These are phyloP conservation scores for Phylloporus rhodoxanthus DNA, from an alignment of 768 basidiomycete species.

Conservation along the genomic window DNA sequence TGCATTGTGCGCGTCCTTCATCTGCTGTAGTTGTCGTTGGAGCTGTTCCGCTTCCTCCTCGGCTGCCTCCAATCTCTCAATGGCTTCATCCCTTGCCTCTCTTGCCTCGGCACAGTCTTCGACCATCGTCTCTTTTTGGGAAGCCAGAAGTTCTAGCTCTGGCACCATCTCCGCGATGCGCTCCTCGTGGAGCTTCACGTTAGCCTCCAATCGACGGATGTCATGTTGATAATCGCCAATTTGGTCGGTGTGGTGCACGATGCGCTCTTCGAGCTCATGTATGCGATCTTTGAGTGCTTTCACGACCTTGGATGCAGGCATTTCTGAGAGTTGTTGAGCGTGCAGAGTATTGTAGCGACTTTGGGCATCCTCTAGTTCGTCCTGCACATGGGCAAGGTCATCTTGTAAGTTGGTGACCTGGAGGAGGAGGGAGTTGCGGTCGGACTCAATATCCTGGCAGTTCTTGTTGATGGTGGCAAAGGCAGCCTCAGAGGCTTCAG, in stretches of 20 bases:
- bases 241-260: slow-evolving; percentile 63
- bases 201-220: slow-evolving; percentile 69
- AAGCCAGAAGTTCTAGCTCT: slow-evolving; percentile 60
- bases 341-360: slow-evolving; percentile 57
- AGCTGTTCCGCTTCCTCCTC: slow-evolving; percentile 57
- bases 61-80: slow-evolving; percentile 48
- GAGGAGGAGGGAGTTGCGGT: slow-evolving; percentile 60
- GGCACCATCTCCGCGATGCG: slow-evolving; percentile 60
- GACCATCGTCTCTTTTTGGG: slow-evolving; percentile 75
- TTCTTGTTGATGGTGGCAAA: slow-evolving; percentile 41
- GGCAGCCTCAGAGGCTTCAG: slow-evolving; percentile 30
- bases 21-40: slow-evolving; percentile 22
- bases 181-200: slow-evolving; percentile 69
- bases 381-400: slow-evolving; percentile 49
- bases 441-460: slow-evolving; percentile 54
- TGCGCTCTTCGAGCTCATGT: slow-evolving; percentile 59
- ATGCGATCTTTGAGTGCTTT: slow-evolving; percentile 57
- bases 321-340: slow-evolving; percentile 58
- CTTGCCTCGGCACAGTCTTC: slow-evolving; percentile 79
- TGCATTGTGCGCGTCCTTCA: slow-evolving; percentile 26
- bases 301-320: slow-evolving; percentile 53
- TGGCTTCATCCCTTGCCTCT: slow-evolving; percentile 63
- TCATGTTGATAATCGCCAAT: slow-evolving; percentile 78
- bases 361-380: slow-evolving; percentile 53
- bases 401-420: slow-evolving; percentile 57